A percentile compares a stretch with the other conserved stretches of the same genome.
phyloP scores from a whole-genome alignment of 371 early-diverging fungal species.

The Paraphysoderma sedebokerense region DNA sequence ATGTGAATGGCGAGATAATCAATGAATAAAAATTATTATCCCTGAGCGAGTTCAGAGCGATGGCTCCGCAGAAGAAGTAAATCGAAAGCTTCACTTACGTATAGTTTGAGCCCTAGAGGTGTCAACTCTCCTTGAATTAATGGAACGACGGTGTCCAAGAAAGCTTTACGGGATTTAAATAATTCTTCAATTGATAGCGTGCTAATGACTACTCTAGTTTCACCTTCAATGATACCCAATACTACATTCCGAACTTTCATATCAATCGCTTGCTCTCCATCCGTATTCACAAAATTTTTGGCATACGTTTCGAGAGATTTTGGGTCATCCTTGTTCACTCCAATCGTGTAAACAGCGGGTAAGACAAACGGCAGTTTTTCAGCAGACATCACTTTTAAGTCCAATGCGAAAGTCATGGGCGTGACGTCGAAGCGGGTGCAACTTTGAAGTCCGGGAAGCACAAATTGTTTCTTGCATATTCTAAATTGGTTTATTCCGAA shows the following conservation, averaged over 20 bases:
- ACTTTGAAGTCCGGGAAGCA: no score
- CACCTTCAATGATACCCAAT: slow-evolving; percentile 33
- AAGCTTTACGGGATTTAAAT: no score
- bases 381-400: slow-evolving; percentile 26
- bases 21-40: no score
- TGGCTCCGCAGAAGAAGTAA: no score
- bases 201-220: slow-evolving; percentile 32
- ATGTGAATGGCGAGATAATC: no score
- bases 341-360: slow-evolving; percentile 33
- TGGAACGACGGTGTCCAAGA: no score
- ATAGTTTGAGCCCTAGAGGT: no score
- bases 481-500: no score
- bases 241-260: slow-evolving; percentile 14
- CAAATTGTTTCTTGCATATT: no score
- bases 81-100: no score
- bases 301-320: slow-evolving; percentile 18
- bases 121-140: no score
- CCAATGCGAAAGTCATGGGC: slow-evolving; percentile 23
- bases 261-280: slow-evolving; percentile 6
- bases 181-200: slow-evolving; percentile 31
- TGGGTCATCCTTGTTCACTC: slow-evolving; percentile 15
- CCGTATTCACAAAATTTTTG: slow-evolving; percentile 12
- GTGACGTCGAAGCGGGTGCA: slow-evolving; percentile 14
- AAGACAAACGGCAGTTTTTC: slow-evolving; percentile 29
- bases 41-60: no score